phyloP scores from a whole-genome alignment of 225 moss, liverwort and hornwort species.

The Antitrichia curtipendula region DNA sequence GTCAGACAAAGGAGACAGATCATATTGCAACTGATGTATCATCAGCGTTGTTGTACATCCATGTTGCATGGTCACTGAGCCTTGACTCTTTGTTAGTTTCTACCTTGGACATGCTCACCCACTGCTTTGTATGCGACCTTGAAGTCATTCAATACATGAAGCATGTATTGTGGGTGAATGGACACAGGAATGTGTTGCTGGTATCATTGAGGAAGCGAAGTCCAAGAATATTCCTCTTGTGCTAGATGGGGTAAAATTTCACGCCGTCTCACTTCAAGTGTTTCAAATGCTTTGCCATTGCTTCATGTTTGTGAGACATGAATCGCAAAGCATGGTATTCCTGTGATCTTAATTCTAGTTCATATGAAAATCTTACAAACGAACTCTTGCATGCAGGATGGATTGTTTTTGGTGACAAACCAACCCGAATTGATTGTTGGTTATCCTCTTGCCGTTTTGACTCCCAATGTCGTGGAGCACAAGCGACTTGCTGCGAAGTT shows the following conservation, averaged over 20 bases:
- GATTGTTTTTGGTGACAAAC: slow-evolving; percentile 71
- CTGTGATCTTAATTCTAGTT: background rate
- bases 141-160: background rate
- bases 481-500: slow-evolving; percentile 75
- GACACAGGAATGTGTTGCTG: slow-evolving; percentile 66
- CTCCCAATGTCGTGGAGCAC: slow-evolving; percentile 86
- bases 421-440: slow-evolving; percentile 66
- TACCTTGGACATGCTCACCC: background rate
- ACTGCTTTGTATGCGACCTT: background rate
- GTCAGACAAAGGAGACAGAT: background rate
- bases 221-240: slow-evolving; percentile 74
- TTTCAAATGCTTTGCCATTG: background rate
- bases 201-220: slow-evolving; percentile 62
- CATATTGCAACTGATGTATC: background rate
- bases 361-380: background rate
- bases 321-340: background rate
- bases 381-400: slow-evolving; percentile 51
- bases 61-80: background rate
- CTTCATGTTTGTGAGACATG: background rate
- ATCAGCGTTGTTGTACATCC: background rate
- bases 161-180: background rate
- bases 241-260: slow-evolving; percentile 67
- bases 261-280: background rate
- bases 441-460: slow-evolving; percentile 72
- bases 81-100: background rate